Conservation (phyloP, 1,284 basidiomycete genomes). For the Cryptococcus sp. region DNA sequence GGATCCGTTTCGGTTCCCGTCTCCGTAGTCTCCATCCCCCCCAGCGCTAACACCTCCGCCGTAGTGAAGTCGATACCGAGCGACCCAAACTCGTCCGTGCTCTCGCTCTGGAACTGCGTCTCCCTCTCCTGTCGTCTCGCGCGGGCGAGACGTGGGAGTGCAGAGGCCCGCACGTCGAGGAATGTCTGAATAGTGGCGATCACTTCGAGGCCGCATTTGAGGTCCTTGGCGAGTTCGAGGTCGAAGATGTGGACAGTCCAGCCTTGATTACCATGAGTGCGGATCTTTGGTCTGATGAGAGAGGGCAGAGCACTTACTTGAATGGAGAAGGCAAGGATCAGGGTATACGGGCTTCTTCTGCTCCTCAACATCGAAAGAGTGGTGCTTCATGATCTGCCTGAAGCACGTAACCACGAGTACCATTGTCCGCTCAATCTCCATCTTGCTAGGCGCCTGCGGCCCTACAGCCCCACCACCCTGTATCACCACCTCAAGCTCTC, state of each 20-base stretch:
- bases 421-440: conserved; percentile 46
- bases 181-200: conserved; percentile 62
- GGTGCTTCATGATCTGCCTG: conserved; percentile 60
- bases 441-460: conserved; percentile 20
- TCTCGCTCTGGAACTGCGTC: conserved; percentile 59
- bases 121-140: conserved; percentile 39
- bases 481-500: conserved; percentile 54
- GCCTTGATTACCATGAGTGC: conserved; percentile 46
- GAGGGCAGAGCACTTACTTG: conserved; percentile 53
- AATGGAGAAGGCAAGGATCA: conserved; percentile 61
- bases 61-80: conserved; percentile 46
- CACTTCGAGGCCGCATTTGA: conserved; percentile 58
- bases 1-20: conserved; percentile 24
- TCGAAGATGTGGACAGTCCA: conserved; percentile 64
- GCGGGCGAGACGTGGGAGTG: conserved; percentile 55
- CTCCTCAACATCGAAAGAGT: conserved; percentile 49
- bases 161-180: conserved; percentile 59
- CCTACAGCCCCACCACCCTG: not conserved
- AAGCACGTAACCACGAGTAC: conserved; percentile 62
- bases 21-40: conserved; percentile 31
- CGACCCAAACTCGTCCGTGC: conserved; percentile 61
- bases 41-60: conserved; percentile 37
- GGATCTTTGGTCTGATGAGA: not conserved
- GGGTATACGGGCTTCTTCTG: conserved; percentile 56
- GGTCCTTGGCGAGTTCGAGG: conserved; percentile 55